Evolutionary conservation across 2,329 filamentous ascomycete genomes (phyloP).

Genomic region (Epichloe elymi): DNA sequence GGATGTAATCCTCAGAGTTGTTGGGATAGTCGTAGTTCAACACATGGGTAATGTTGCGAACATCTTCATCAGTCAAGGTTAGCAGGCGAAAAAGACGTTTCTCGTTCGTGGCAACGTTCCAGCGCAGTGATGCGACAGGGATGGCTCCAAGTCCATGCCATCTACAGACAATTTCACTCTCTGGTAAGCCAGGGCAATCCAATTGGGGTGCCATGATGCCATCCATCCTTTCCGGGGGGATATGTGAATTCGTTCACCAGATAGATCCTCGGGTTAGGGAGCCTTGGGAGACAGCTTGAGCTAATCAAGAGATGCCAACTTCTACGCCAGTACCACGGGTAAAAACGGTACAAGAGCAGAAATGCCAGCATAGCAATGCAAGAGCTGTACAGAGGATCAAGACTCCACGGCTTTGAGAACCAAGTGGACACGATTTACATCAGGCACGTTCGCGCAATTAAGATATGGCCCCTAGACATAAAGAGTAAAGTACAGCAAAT

Average conservation of each 20-base stretch:
- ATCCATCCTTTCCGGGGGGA: constrained; percentile 26
- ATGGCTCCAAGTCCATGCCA: constrained; percentile 35
- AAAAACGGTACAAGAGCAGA: constrained; percentile 56
- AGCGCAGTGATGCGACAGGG: constrained; percentile 34
- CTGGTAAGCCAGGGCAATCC: constrained; percentile 45
- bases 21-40: constrained; percentile 99
- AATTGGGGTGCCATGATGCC: constrained; percentile 37
- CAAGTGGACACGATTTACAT: constrained; percentile 68
- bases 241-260: constrained; percentile 34
- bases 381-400: constrained; percentile 48
- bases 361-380: constrained; percentile 57
- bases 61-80: constrained; percentile 71
- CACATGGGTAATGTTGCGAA: constrained; percentile 99
- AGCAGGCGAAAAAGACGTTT: constrained; percentile 46
- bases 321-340: constrained; percentile 60
- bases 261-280: constrained; percentile 44
- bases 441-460: constrained; percentile 86
- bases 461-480: constrained; percentile 70
- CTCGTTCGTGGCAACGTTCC: constrained; percentile 45
- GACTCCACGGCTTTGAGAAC: constrained; percentile 69
- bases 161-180: constrained; percentile 38
- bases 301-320: constrained; percentile 64
- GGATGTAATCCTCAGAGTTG: constrained; percentile 97
- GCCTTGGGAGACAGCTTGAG: constrained; percentile 56
- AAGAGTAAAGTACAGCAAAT: constrained; percentile 73